Evolutionary conservation across 768 basidiomycete genomes (phyloP).

Genomic region (Lactifluus volemus): DNA sequence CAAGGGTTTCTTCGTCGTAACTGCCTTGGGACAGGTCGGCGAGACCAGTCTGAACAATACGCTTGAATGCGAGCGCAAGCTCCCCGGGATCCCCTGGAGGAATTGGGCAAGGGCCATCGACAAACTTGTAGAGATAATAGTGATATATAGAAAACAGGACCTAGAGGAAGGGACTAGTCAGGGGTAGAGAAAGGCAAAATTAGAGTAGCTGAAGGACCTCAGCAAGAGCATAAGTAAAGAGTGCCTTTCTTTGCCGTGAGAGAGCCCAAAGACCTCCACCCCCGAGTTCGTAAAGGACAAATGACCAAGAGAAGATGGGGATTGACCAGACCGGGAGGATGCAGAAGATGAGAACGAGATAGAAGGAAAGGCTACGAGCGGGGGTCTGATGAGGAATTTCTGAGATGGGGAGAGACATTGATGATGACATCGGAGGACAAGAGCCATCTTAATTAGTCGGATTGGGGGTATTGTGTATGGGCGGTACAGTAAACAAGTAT

Average conservation of each 20-base stretch:
- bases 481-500: background rate
- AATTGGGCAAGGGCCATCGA: constrained; percentile 39
- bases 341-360: constrained; percentile 44
- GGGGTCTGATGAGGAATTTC: constrained; percentile 30
- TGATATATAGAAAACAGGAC: constrained; percentile 65
- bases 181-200: background rate
- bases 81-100: constrained; percentile 42
- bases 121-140: constrained; percentile 37
- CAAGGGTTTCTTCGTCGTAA: constrained; percentile 46
- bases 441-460: background rate
- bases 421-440: too few relatives aligned
- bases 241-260: constrained; percentile 29
- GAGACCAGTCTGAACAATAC: constrained; percentile 60
- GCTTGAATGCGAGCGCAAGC: constrained; percentile 48
- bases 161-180: constrained; percentile 28
- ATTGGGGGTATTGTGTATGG: background rate
- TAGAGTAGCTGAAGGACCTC: constrained; percentile 38
- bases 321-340: constrained; percentile 59
- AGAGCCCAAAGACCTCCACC: constrained; percentile 36
- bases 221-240: constrained; percentile 44
- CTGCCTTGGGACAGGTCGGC: constrained; percentile 43
- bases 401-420: constrained; percentile 19
- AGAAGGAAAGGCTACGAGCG: constrained; percentile 43
- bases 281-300: constrained; percentile 40
- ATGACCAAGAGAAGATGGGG: constrained; percentile 58